Base-by-base conservation (phyloP, 176 grass and related monocot species). In the Raddia distichophylla region DNA sequence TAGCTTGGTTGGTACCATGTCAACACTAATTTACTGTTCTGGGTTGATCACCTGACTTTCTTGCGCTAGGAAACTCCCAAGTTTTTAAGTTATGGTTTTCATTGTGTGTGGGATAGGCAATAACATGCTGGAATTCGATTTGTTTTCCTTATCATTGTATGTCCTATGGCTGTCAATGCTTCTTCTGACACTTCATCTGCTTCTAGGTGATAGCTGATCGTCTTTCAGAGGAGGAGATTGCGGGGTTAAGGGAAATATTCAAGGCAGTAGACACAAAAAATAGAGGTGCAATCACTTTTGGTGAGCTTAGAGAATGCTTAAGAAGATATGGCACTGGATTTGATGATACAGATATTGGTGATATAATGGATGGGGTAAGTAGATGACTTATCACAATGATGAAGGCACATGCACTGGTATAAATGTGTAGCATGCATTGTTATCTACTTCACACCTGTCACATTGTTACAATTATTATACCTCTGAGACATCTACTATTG, bases 141-240 rank as follows among this genome's bases (percentile, higher is more conserved):
- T 56, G 13, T 57, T 64, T 33, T 51, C 8, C 27, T 18, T 59
- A 64, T 11, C 2, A 11, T 42, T n/a, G 18, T 50, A 56, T 65
- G 49, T 16, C 44, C 46, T 85, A 27, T 14, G 69, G 12, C 33
- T 10, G 14, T 0, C 79, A 45, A 53, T 69, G 47, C 60, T 82
- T 60, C 49, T 63, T 74, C 40, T 86, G 19, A 78, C 50, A 68
- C 10, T 61, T 66, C 61, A 22, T 20, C 27, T 77, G 55, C 67
- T 79, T 14, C 48, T 53, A 99, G 96, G 96, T 99, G 51, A 99
- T 99, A 73, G 93, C 89, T 73, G 89, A 95, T 71, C 88, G 89
- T 68, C 93, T 99, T 63, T 92, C 91, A 53, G 93, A 99, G 78
- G 96, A 99, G 85, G 96, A 99, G 76, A 93, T 94, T 86, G 96